These are phyloP conservation scores for Phytophthora rubi DNA, from an alignment of 352 stramenopile species.

Conservation along the genomic window DNA sequence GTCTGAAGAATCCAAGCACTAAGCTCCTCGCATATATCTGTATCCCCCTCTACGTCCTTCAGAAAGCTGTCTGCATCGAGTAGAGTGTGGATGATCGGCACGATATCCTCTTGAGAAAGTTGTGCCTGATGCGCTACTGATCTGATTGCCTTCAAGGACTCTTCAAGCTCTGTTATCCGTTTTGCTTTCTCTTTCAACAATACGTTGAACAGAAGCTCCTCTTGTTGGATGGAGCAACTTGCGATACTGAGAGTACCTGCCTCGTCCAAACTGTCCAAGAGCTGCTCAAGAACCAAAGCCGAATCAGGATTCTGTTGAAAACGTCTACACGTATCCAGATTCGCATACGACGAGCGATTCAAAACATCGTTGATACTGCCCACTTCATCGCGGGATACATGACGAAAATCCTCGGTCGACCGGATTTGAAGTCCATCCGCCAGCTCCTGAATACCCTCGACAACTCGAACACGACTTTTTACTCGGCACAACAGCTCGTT, in stretches of 20 bases:
- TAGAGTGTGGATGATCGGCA: slow-evolving; percentile 34
- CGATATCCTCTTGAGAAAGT: slow-evolving; percentile 56
- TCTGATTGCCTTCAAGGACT: slow-evolving; percentile 51
- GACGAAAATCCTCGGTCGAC: slow-evolving; percentile 46
- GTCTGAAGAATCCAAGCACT: slow-evolving; percentile 52
- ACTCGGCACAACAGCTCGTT: slow-evolving; percentile 56
- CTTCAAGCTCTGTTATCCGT: slow-evolving; percentile 60
- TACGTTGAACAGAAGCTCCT: slow-evolving; percentile 49
- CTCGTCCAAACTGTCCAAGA: slow-evolving; percentile 29
- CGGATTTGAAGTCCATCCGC: slow-evolving; percentile 46
- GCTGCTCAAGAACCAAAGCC: slow-evolving; percentile 9
- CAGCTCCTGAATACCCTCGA: slow-evolving; percentile 48
- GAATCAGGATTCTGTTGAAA: slow-evolving; percentile 35
- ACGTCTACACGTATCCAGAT: slow-evolving; percentile 35
- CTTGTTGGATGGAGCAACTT: slow-evolving; percentile 33
- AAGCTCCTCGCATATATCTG: slow-evolving; percentile 31
- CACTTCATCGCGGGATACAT: slow-evolving; percentile 45
- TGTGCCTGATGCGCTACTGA: slow-evolving; percentile 48
- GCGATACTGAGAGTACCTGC: slow-evolving; percentile 29
- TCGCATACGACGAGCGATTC: slow-evolving; percentile 8
- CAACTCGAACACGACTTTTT: slow-evolving; percentile 38
- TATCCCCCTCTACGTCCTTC: slow-evolving; percentile 6
- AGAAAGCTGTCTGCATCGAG: neutral
- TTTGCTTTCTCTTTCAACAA: slow-evolving; percentile 72
- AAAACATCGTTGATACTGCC: slow-evolving; percentile 22